Evolutionary conservation across 192 early-diverging fungal species (phyloP).

Genomic region (Diversispora eburnea): DNA sequence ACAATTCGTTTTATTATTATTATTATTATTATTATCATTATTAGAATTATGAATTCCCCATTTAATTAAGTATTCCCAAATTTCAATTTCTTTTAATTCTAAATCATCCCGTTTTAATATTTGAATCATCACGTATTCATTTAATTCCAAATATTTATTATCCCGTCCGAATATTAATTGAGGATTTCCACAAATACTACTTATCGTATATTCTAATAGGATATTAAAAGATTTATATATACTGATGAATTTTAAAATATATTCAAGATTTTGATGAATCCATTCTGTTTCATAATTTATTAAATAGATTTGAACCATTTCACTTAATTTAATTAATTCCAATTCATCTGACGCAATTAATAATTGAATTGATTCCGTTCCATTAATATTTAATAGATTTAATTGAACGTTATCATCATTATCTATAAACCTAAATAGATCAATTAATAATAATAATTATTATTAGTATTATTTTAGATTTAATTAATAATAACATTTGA

Average conservation of each 20-base stretch:
- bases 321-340: not conserved
- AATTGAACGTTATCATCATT: not conserved
- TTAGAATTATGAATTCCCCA: slow-evolving; percentile 7
- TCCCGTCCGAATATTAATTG: not conserved
- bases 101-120: slow-evolving; percentile 18
- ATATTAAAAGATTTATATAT: slow-evolving; percentile 9
- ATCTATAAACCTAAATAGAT: slow-evolving; percentile 8
- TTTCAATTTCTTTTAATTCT: slow-evolving; percentile 6
- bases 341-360: slow-evolving; percentile 27
- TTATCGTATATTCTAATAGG: not conserved
- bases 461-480: not conserved
- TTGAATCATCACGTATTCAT: not conserved
- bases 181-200: slow-evolving; percentile 1
- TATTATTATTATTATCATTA: not conserved
- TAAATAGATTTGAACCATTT: slow-evolving; percentile 7
- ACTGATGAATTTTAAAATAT: not conserved
- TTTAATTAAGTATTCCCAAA: slow-evolving; percentile 21
- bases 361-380: not conserved
- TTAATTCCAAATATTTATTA: not conserved
- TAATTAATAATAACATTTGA: not conserved
- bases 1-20: too few relatives aligned
- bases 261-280: not conserved
- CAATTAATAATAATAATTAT: not conserved
- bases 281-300: not conserved
- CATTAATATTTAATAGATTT: not conserved